phyloP scores from a whole-genome alignment of 495 filamentous ascomycete genomes.

The Xylaria telfairii region DNA sequence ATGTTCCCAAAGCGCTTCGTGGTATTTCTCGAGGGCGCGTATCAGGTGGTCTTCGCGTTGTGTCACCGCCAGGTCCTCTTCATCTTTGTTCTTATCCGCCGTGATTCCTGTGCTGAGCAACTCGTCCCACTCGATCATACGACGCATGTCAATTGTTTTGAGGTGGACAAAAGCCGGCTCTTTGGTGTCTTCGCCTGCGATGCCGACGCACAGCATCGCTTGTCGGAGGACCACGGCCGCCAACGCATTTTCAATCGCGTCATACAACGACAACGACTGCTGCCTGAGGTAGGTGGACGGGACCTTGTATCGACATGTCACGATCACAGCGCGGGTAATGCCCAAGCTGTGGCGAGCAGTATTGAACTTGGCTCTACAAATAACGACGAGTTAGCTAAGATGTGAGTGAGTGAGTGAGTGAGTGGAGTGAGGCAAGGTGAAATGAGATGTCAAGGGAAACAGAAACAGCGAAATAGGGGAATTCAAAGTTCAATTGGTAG shows the following conservation, averaged over 20 bases:
- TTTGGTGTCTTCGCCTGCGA: conserved; percentile 36
- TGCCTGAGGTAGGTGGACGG: conserved; percentile 6
- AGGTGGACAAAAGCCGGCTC: conserved; percentile 35
- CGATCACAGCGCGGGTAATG: conserved; percentile 41
- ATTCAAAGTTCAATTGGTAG: not conserved
- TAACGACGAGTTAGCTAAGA: not conserved
- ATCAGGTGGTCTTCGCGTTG: conserved; percentile 28
- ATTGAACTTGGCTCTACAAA: conserved; percentile 18
- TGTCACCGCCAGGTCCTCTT: not conserved
- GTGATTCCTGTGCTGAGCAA: not conserved
- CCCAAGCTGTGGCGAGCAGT: conserved; percentile 38
- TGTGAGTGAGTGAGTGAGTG: not conserved
- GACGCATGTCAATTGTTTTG: conserved; percentile 31
- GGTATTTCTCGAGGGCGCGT: conserved; percentile 31
- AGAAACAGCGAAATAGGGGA: too few relatives aligned
- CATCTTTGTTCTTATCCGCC: not conserved
- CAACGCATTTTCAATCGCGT: conserved; percentile 34
- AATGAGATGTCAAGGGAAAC: too few relatives aligned
- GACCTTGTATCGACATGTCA: conserved; percentile 39
- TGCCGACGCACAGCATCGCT: conserved; percentile 37
- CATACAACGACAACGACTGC: conserved; percentile 12
- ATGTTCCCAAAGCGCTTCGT: conserved; percentile 37
- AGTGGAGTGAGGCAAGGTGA: not conserved
- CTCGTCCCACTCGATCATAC: conserved; percentile 34
- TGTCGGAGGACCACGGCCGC: conserved; percentile 36